Evolutionary conservation across 805 yeast species (phyloP).

Genomic region (Metschnikowia picachoensis): DNA sequence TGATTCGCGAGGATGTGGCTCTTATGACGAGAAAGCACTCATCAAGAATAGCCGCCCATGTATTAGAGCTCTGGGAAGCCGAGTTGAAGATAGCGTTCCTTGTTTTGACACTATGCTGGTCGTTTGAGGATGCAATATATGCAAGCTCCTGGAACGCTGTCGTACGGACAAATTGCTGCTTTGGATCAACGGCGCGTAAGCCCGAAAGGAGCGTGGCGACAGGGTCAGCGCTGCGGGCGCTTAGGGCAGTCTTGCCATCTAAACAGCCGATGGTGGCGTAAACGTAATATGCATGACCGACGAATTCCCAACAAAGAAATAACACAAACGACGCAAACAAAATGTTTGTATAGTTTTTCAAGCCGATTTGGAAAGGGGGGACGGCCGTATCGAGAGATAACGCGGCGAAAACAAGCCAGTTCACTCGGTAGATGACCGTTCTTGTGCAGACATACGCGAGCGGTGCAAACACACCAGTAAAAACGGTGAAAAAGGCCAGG

Average conservation of each 20-base stretch:
- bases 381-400: constrained; percentile 34
- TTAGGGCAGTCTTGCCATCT: constrained; percentile 59
- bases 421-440: constrained; percentile 37
- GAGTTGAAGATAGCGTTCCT: constrained; percentile 54
- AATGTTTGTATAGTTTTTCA: constrained; percentile 25
- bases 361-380: constrained; percentile 30
- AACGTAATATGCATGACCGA: constrained; percentile 57
- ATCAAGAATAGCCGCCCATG: constrained; percentile 58
- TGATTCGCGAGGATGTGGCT: constrained; percentile 42
- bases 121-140: constrained; percentile 49
- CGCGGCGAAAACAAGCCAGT: constrained; percentile 28
- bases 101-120: constrained; percentile 35
- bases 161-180: constrained; percentile 35
- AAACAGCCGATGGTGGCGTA: constrained; percentile 71
- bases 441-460: constrained; percentile 40
- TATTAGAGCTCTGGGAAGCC: constrained; percentile 35
- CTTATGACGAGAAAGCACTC: constrained; percentile 57
- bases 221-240: constrained; percentile 57
- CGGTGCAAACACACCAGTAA: constrained; percentile 32
- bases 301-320: constrained; percentile 48
- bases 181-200: constrained; percentile 46
- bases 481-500: constrained; percentile 29
- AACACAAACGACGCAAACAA: constrained; percentile 32
- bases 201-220: constrained; percentile 63
- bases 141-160: constrained; percentile 78